Evolutionary conservation across 805 yeast species (phyloP), one percentile per base, ranked within the genome.

Genomic region (Wickerhamiella sorbophila): DNA sequence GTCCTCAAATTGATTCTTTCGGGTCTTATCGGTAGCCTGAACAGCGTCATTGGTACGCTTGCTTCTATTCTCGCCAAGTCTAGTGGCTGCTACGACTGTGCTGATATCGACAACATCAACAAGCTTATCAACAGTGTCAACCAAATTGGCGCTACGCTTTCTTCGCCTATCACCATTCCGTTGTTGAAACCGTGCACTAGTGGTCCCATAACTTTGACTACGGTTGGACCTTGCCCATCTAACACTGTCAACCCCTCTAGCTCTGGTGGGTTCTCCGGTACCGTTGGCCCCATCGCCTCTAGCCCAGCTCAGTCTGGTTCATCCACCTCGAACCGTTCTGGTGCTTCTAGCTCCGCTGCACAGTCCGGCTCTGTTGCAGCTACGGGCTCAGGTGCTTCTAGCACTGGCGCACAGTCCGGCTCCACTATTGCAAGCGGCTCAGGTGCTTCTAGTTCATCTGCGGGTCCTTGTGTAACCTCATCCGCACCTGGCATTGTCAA

Each of bases 41-140:
- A 31, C 33, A 31, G n/a, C n/a, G n/a, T n/a, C n/a, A n/a, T n/a
- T 26, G 35, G 31, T 17, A 19, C 45, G 10, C 36, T 41, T 29
- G 18, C 42, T 18, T 39, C 33, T 32, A 22, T 47, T 17, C 37
- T 46, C 18, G 40, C 48, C 19, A 41, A 41, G 16, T 39, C 31
- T 26, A 26, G 12, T 26, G 31, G 31, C 31, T 26, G 12, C 12
- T 26, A 14, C 31, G n/a, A n/a, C n/a, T 26, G 12, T 26, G 31
- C 36, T 33, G 24, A 22, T n/a, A n/a, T n/a, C n/a, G n/a, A n/a
- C n/a, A n/a, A n/a, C n/a, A n/a, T n/a, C n/a, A n/a, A n/a, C n/a
- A n/a, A n/a, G n/a, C n/a, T n/a, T n/a, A n/a, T n/a, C n/a, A n/a
- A n/a, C n/a, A n/a, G n/a, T n/a, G n/a, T n/a, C n/a, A n/a, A n/a